Evolutionary conservation across 176 grass and related monocot genomes (phyloP), one percentile per base, ranked within the genome.

Genomic region (Zoysia japonica): DNA sequence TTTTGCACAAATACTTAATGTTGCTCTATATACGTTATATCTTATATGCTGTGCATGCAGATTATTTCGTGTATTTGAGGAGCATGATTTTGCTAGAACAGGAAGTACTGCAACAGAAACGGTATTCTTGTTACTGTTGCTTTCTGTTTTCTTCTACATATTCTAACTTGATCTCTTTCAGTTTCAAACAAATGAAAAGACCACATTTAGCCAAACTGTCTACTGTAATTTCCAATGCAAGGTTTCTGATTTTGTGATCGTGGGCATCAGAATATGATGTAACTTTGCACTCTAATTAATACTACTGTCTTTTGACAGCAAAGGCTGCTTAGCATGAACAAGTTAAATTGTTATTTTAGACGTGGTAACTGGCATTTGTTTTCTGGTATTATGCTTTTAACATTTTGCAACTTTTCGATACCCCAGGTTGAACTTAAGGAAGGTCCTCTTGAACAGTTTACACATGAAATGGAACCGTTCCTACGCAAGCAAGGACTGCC

Each of bases 381-480:
- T 54, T 71, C 15, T 67, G 7, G 42, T 85, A 78, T 55, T 44
- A 16, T 44, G 14, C 68, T 16, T 35, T 47, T 63, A 41, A 69
- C 17, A 68, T 14, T 79, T 67, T 48, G 45, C 1, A 79, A 65
- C 14, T 40, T 65, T 43, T 7, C 40, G 7, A 15, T 78, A 28
- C 69, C 39, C 48, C 68, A 99, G 96, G 87, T 99, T 28, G 92
- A 91, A 65, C 84, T 99, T 78, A 95, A 99, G 89, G 88, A 92
- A 92, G 96, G 96, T 6, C 96, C 92, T 70, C 71, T 99, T 54
- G 92, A 99, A 54, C 84, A 99, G 63, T 99, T 99, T 80, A 87
- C 88, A 9, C 96, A 95, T 89, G 96, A 99, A 81, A 99, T 95
- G 96, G 92, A 99, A 39, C 92, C 96, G 11, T 95, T 91, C 73